Conservation (phyloP, 2,329 filamentous ascomycete genomes). For the Stenocarpella maydis region DNA sequence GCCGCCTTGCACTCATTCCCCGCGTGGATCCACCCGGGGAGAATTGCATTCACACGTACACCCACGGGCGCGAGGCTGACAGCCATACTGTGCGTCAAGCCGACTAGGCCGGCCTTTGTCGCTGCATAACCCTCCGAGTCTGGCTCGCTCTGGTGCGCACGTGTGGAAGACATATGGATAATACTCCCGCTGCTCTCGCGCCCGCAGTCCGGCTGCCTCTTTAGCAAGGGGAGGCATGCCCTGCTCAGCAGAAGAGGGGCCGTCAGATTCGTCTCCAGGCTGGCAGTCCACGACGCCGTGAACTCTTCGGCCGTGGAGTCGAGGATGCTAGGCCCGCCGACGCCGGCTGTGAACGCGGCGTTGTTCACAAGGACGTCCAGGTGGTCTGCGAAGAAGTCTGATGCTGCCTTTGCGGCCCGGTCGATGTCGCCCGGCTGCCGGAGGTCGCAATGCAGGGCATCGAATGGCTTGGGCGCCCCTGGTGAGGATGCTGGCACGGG, state of each 20-base stretch:
- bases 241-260: conserved; percentile 45
- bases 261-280: conserved; percentile 49
- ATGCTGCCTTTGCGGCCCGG: conserved; percentile 42
- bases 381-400: conserved; percentile 45
- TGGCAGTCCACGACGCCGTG: conserved; percentile 43
- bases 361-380: conserved; percentile 54
- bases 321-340: conserved; percentile 42
- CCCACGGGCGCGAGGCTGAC: conserved; percentile 52
- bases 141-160: conserved; percentile 56
- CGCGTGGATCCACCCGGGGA: conserved; percentile 62
- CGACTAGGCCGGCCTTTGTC: conserved; percentile 59
- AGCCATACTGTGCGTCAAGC: conserved; percentile 57
- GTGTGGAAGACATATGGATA: conserved; percentile 59
- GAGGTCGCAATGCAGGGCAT: conserved; percentile 43
- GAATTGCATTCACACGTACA: conserved; percentile 57
- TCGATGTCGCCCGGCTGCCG: conserved; percentile 44
- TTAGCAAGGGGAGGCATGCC: conserved; percentile 42
- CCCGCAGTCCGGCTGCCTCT: background rate
- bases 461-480: conserved; percentile 35
- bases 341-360: conserved; percentile 48
- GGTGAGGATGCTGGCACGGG: background rate
- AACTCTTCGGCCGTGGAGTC: conserved; percentile 40
- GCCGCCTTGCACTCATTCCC: conserved; percentile 45
- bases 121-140: conserved; percentile 59
- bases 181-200: conserved; percentile 41